Base-by-base conservation (phyloP, 2,329 filamentous ascomycete species). In the Aspergillus sp. region DNA sequence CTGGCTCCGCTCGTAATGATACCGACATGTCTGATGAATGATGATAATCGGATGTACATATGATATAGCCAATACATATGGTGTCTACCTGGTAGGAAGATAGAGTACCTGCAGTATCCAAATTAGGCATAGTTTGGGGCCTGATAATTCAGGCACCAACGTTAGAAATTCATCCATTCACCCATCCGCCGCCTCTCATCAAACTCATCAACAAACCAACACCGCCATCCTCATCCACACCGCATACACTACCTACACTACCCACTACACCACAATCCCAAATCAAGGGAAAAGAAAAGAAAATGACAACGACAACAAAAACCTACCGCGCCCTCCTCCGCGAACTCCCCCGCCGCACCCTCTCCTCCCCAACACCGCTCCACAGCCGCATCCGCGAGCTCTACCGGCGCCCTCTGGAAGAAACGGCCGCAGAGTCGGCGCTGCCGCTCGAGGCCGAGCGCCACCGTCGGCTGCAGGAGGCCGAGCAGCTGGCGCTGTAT, bases 241-340 rank as follows among this genome's bases (percentile, higher is more conserved):
- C 44, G 41, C 22, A 19, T 43, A 49, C 16, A 50, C 32, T 26
- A 42, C 13, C 30, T 30, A 32, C 4, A 22, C 30, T 22, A 17
- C 16, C 45, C 14, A 10, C 19, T 47, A 32, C 33, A 10, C 35
- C 38, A 48, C 14, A 47, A 14, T 45, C 35, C n/a, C 22, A 48
- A 45, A 43, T 10, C 26, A 46, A 52, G 53, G 49, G n/a, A 38
- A 43, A 38, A 43, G 50, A 48, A 44, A 54, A 61, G 65, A 64
- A 60, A 56, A 49, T 49, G 45, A 54, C 19, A 42, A 64, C 73
- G 36, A 20, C 45, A 5, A 70, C 79, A 38, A 89, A 90, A 33
- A 81, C 96, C 67, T 97, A 97, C 81, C 89, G 93, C 65, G 82
- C 87, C 40, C 80, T 96, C 66, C 84, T 97, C 51, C 90, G 93